A percentile compares a stretch with the other conserved stretches of the same genome.
These are phyloP conservation scores for Ananas comosus DNA, from an alignment of 176 grass and related monocot species.

Conservation along the genomic window DNA sequence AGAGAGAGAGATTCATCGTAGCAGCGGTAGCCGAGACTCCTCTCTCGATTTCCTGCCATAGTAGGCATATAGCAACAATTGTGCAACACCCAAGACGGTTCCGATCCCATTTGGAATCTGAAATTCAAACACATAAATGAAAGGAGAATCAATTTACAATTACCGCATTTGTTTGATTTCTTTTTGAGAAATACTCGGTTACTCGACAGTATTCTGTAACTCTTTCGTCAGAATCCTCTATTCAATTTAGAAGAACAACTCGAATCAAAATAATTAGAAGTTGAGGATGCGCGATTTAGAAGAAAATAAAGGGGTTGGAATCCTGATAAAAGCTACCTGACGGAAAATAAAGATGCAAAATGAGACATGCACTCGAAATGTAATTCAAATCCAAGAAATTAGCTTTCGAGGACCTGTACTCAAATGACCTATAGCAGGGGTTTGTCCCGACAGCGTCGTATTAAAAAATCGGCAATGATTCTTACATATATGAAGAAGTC, in stretches of 20 bases:
- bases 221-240: background rate
- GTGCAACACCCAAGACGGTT: constrained; percentile 50
- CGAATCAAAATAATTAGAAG: too few relatives aligned
- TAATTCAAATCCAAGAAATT: too few relatives aligned
- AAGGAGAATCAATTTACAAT: background rate
- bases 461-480: background rate
- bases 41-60: constrained; percentile 45
- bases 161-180: background rate
- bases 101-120: constrained; percentile 92
- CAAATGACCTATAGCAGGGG: too few relatives aligned
- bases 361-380: background rate
- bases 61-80: constrained; percentile 73
- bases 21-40: constrained; percentile 37
- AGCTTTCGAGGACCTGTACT: too few relatives aligned
- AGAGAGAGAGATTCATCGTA: constrained; percentile 11
- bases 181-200: too few relatives aligned
- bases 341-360: background rate
- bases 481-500: constrained; percentile 99
- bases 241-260: too few relatives aligned
- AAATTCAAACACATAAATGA: constrained; percentile 20
- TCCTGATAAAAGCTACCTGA: too few relatives aligned
- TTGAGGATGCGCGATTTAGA: too few relatives aligned
- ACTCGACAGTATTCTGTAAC: background rate
- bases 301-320: too few relatives aligned
- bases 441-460: too few relatives aligned